A percentile compares a stretch with the other conserved stretches of the same genome.
Conservation (phyloP, 768 basidiomycete genomes). For the Trametes villosa region DNA sequence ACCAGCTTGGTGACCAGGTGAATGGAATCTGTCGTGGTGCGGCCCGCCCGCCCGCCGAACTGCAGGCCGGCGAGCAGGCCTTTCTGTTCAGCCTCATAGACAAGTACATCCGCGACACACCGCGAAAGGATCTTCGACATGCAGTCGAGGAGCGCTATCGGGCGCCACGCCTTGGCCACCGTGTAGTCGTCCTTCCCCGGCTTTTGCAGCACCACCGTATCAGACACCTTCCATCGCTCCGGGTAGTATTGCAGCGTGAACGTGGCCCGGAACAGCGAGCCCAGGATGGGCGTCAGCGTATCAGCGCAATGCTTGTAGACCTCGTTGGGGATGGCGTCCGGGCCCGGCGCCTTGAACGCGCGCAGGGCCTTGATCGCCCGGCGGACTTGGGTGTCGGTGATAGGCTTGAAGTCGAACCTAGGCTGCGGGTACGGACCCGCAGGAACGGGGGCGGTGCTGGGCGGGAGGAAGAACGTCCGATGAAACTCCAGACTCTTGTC, state of each 20-base stretch:
- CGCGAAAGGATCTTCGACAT: constrained; percentile 31
- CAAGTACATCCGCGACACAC: constrained; percentile 23
- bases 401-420: constrained; percentile 14
- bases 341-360: constrained; percentile 41
- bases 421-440: constrained; percentile 32
- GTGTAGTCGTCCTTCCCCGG: constrained; percentile 41
- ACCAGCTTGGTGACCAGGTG: constrained; percentile 28
- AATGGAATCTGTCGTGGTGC: constrained; percentile 32
- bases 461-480: constrained; percentile 35
- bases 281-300: constrained; percentile 32
- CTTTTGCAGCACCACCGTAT: constrained; percentile 39
- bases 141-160: constrained; percentile 41
- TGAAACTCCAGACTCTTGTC: no score
- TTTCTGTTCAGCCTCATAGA: constrained; percentile 3
- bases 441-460: background rate
- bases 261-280: constrained; percentile 34
- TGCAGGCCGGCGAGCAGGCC: constrained; percentile 18
- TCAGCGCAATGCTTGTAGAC: constrained; percentile 36
- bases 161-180: constrained; percentile 37
- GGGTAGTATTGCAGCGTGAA: constrained; percentile 34
- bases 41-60: constrained; percentile 25
- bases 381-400: constrained; percentile 36
- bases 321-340: constrained; percentile 36
- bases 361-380: constrained; percentile 34
- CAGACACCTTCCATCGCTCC: constrained; percentile 31